A percentile compares a stretch with the other conserved stretches of the same genome.
phyloP scores from a whole-genome alignment of 1,139 yeast species.

The Debaryomyces udenii region DNA sequence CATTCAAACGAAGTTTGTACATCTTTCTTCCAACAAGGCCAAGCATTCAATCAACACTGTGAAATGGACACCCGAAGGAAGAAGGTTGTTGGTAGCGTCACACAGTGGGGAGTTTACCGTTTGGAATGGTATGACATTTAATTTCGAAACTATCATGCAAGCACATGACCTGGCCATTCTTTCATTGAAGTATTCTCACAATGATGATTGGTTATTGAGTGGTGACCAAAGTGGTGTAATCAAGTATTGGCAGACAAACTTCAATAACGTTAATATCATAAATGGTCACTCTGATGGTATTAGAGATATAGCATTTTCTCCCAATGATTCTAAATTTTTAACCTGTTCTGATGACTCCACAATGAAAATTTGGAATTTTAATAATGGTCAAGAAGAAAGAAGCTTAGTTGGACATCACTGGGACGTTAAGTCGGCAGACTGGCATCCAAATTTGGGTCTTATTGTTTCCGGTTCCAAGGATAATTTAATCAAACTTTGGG shows the following conservation, averaged over 20 bases:
- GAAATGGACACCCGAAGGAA: conserved; percentile 96
- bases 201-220: conserved; percentile 91
- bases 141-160: conserved; percentile 96
- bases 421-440: conserved; percentile 97
- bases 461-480: conserved; percentile 91
- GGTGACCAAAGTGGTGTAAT: conserved; percentile 92
- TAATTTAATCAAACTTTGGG: conserved; percentile 92
- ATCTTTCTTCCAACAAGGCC: conserved; percentile 87
- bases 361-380: conserved; percentile 91
- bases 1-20: conserved; percentile 81
- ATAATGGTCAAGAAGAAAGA: conserved; percentile 84
- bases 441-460: conserved; percentile 91
- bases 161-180: conserved; percentile 94
- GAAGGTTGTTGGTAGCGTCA: conserved; percentile 86
- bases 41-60: conserved; percentile 90
- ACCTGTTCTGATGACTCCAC: conserved; percentile 92
- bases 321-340: conserved; percentile 86
- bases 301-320: conserved; percentile 85
- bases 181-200: conserved; percentile 78
- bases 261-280: conserved; percentile 89
- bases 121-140: conserved; percentile 96
- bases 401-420: conserved; percentile 91
- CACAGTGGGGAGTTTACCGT: conserved; percentile 95
- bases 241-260: conserved; percentile 97
- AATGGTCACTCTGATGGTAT: conserved; percentile 81